Conservation (phyloP, 2,329 filamentous ascomycete genomes). For the Cucurbitaria berberidis region DNA sequence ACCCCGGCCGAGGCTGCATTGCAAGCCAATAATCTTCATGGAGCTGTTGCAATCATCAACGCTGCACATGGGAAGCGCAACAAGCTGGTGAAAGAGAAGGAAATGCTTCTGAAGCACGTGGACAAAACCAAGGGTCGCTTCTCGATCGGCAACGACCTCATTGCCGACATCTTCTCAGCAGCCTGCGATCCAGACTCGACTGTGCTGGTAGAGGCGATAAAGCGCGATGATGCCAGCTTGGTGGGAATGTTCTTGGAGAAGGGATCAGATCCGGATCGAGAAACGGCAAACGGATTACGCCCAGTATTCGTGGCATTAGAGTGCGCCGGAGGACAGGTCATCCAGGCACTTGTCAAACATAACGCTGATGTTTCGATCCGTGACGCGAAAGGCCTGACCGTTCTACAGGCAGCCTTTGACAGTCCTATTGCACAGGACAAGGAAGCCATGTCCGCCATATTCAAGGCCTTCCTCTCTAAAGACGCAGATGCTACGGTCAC, state of each 20-base stretch:
- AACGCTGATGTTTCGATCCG: constrained; percentile 34
- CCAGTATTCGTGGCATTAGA: constrained; percentile 40
- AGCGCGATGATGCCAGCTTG: constrained; percentile 32
- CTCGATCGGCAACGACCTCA: constrained; percentile 41
- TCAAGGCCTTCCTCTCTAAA: constrained; percentile 32
- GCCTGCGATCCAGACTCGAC: constrained; percentile 43
- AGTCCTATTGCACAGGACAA: constrained; percentile 32
- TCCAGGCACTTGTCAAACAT: constrained; percentile 37
- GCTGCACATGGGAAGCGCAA: constrained; percentile 33
- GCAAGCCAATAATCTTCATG: constrained; percentile 34
- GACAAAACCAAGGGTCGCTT: constrained; percentile 33
- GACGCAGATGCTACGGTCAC: constrained; percentile 28
- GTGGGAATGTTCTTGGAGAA: constrained; percentile 41
- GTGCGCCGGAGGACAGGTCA: constrained; percentile 30
- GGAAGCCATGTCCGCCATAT: constrained; percentile 26
- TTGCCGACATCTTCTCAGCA: constrained; percentile 41
- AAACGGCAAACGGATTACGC: constrained; percentile 25
- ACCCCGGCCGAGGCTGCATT: constrained; percentile 40
- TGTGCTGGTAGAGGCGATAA: constrained; percentile 41
- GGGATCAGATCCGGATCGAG: constrained; percentile 38
- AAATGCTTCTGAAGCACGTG: constrained; percentile 39
- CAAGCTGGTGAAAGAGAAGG: constrained; percentile 40
- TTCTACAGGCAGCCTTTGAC: constrained; percentile 37
- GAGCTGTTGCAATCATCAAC: constrained; percentile 41
- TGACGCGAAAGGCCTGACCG: constrained; percentile 27